Evolutionary conservation across 1,284 basidiomycete genomes (phyloP).

Genomic region (Ganoderma lucidum): DNA sequence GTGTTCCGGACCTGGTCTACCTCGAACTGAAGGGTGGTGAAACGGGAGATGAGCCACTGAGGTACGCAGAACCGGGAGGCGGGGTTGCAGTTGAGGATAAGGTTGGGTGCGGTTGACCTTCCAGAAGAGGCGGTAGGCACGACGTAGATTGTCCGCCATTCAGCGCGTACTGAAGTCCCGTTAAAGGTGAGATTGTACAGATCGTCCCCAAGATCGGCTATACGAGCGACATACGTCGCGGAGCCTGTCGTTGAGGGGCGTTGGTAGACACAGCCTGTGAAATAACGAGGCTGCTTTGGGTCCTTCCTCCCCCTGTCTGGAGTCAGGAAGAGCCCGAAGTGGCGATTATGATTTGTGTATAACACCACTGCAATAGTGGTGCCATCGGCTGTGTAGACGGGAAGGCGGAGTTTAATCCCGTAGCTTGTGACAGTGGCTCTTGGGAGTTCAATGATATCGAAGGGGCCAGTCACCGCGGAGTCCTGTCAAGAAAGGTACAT

Average conservation of each 20-base stretch:
- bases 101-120: neutral
- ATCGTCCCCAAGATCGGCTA: neutral
- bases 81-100: neutral
- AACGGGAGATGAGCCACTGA: neutral
- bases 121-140: neutral
- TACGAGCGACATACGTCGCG: neutral
- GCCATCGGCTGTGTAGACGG: neutral
- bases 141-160: slow-evolving; percentile 13
- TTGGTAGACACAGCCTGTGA: neutral
- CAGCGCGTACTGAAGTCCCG: neutral
- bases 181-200: slow-evolving; percentile 7
- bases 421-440: neutral
- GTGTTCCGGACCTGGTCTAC: neutral
- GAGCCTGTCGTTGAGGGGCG: neutral
- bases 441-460: neutral
- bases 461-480: neutral
- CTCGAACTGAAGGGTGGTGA: neutral
- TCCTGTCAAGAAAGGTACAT: neutral
- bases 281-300: neutral
- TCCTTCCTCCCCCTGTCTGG: neutral
- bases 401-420: slow-evolving; percentile 7
- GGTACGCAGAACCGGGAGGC: neutral
- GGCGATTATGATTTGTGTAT: neutral
- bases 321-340: slow-evolving; percentile 5
- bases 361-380: slow-evolving; percentile 7